Evolutionary conservation across 495 filamentous ascomycete species (phyloP), one percentile per base, ranked within the genome.

Genomic region (Podospora pseudopauciseta): DNA sequence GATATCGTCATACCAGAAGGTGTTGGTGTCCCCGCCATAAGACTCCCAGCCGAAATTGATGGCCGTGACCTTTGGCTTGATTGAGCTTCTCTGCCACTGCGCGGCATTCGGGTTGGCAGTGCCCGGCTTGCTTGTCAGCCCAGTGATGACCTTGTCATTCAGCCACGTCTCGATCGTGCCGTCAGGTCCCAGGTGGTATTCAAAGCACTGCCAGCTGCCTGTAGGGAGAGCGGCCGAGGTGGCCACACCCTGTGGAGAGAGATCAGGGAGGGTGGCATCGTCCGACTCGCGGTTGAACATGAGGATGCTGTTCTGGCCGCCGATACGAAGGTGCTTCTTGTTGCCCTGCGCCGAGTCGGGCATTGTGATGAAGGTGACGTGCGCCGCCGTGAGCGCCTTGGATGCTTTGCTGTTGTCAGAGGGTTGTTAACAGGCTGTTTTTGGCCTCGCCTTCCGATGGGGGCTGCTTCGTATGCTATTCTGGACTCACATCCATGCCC

Each of bases 341-440:
- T 68, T 71, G 68, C 79, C 84, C 66, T 84, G 85, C 55, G 82
- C 77, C 5, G 81, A 80, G 76, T 87, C 85, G 15, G 85, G 82
- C 85, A 87, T 87, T 20, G 84, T 86, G 75, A 87, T 87, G 78
- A 87, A 86, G 73, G 81, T 80, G 68, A 87, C 84, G 76, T 87
- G 85, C 28, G 79, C 78, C 76, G 76, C 77, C 49, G 82, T 85
- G 18, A 86, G 74, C 66, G 85, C 82, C 67, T 80, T 84, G 59
- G 77, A 76, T n/a, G 83, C 80, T 80, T 83, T 83, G 65, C 83
- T 86, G 67, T 1, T 72, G 5, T n/a, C 7, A 67, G 61, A 63
- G 23, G 23, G 23, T 59, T 62, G 11, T 23, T 11, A 32, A 18
- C 26, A 15, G 9, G 60, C 32, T 63, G 9, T 6, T 28, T 16